Base-by-base conservation (phyloP, 257 asterid genomes). In the Eustoma russellianum region DNA sequence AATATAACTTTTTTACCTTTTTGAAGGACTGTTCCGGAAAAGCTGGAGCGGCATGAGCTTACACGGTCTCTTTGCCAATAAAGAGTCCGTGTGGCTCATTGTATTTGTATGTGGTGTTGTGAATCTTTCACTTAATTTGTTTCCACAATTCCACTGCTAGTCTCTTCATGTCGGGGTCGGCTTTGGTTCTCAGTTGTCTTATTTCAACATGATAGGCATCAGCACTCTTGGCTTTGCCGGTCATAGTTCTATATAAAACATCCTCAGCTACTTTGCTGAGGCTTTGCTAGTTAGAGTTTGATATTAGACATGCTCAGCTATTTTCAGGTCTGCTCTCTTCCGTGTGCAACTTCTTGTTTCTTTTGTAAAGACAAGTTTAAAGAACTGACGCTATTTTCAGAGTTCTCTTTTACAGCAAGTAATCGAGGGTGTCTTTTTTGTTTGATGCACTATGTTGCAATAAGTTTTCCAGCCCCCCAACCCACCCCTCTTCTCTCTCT, bases 21-120 rank as follows among this genome's bases (percentile, higher is more conserved):
- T n/a, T n/a, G n/a, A n/a, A n/a, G n/a, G n/a, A n/a, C n/a, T 33
- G 91, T 88, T 46, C 77, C 78, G 5, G 84, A 79, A 66, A 76
- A 72, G 65, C 72, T 88, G 69, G 72, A 78, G 81, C 80, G 70
- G 61, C 84, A 88, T 41, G 93, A 88, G 67, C 81, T 84, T 41
- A 79, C 93, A 51, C 71, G 71, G 55, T 65, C 82, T 52, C 83
- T 24, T 88, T 63, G 93, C 95, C 8, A 84, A 93, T 1, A 84
- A 76, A 57, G 96, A 88, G 76, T 73, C 84, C 44, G 73, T 82
- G 72, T 88, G 95, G 95, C 84, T 84, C 65, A 71, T 83, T 52
- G 96, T 24, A 2, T 24, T 24, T 4, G 3, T 88, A 78, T 63
- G 88, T 69, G 30, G 30, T 24, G 30, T 49, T 70, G 50, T 62